Evolutionary conservation across 2,329 filamentous ascomycete genomes (phyloP).

Genomic region (Apiospora phragmitis): DNA sequence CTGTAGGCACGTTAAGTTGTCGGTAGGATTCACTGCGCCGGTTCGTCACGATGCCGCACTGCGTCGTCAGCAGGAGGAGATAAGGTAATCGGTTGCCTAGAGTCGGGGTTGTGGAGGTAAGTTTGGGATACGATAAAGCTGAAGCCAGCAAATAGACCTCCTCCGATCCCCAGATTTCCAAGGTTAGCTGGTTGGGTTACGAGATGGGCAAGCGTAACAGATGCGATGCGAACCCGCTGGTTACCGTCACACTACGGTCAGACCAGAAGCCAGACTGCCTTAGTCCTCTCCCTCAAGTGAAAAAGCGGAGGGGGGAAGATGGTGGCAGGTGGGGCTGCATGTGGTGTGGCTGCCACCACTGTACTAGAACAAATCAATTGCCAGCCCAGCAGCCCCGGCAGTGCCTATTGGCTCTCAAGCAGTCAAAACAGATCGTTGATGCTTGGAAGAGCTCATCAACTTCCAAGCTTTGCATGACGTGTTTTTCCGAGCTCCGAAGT

Average conservation of each 20-base stretch:
- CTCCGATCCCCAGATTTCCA: slow-evolving; percentile 6
- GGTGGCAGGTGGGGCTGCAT: neutral
- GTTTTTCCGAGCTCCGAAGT: slow-evolving; percentile 18
- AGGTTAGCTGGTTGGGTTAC: neutral
- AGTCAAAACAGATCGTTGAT: too few species aligned
- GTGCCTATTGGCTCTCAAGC: too few species aligned
- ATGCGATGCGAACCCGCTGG: neutral
- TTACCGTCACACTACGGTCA: neutral
- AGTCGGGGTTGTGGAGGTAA: slow-evolving; percentile 2
- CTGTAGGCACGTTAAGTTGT: neutral
- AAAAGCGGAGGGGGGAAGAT: neutral
- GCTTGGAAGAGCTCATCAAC: neutral
- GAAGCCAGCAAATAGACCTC: slow-evolving; percentile 3
- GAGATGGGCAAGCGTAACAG: neutral
- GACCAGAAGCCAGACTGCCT: neutral
- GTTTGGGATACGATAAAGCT: slow-evolving; percentile 3
- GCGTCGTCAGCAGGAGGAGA: neutral
- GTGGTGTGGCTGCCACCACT: neutral
- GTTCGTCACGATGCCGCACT: neutral
- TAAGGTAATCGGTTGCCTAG: neutral
- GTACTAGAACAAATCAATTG: neutral
- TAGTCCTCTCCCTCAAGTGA: neutral
- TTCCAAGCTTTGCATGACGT: slow-evolving; percentile 17
- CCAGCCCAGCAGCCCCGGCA: too few species aligned
- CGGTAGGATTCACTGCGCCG: neutral